Conservation (phyloP, 148 eudicot genomes). For the Rhododendron mucronatum region DNA sequence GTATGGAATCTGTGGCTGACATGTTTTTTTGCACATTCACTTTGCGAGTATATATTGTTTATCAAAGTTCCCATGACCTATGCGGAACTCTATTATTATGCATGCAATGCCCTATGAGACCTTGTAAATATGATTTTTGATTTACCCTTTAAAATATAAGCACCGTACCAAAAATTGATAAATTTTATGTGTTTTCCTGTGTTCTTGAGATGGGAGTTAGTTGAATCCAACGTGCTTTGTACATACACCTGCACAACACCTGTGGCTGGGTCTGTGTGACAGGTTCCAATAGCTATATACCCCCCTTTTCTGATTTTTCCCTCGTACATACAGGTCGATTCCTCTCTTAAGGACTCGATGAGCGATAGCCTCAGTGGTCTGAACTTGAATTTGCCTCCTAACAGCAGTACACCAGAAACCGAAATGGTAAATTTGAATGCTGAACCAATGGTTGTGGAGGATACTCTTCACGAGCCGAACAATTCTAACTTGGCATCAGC, state of each 20-base stretch:
- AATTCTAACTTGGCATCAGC: not conserved
- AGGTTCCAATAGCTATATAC: not conserved
- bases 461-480: not conserved
- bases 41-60: not conserved
- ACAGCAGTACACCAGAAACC: not conserved
- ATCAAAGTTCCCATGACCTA: not conserved
- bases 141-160: not conserved
- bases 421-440: conserved; percentile 8
- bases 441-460: conserved; percentile 10
- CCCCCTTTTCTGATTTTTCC: not conserved
- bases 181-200: not conserved
- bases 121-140: not conserved
- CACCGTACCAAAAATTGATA: not conserved
- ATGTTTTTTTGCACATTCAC: not conserved
- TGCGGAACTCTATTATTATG: not conserved
- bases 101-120: not conserved
- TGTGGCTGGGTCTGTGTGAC: not conserved
- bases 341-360: conserved; percentile 27
- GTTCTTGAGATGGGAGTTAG: not conserved
- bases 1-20: not conserved
- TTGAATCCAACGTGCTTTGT: not conserved
- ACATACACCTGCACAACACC: not conserved
- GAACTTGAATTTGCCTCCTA: conserved; percentile 57
- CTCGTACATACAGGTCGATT: conserved; percentile 53
- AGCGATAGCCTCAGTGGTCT: conserved; percentile 17